Percentiles rank a stretch among this genome's conserved stretches.
Conservation (phyloP, 352 stramenopile species). For the Phytophthora macrochlamydospora region DNA sequence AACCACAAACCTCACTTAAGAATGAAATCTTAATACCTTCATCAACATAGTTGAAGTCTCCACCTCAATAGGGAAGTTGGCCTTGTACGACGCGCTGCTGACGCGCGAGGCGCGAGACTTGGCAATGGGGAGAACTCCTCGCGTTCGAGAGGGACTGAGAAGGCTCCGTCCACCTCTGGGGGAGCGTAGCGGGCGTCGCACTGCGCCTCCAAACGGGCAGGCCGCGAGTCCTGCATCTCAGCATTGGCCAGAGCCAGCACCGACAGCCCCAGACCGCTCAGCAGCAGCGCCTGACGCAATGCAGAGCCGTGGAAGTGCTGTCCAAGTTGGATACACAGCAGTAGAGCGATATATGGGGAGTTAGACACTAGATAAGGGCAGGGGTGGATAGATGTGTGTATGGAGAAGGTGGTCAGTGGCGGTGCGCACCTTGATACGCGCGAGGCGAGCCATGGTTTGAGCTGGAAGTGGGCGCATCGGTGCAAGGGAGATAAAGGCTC, state of each 20-base stretch:
- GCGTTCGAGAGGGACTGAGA: slow-evolving; percentile 59
- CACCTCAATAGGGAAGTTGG: slow-evolving; percentile 70
- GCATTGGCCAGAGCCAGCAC: slow-evolving; percentile 44
- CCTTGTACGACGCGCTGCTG: slow-evolving; percentile 68
- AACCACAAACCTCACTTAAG: not conserved
- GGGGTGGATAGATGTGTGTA: no score
- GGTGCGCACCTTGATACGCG: slow-evolving; percentile 34
- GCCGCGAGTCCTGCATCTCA: slow-evolving; percentile 23
- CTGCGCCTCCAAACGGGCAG: slow-evolving; percentile 41
- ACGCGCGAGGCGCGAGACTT: slow-evolving; percentile 55
- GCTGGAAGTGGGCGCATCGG: slow-evolving; percentile 38
- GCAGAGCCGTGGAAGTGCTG: slow-evolving; percentile 27
- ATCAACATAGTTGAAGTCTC: not conserved
- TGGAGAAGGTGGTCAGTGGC: slow-evolving; percentile 7
- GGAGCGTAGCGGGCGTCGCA: slow-evolving; percentile 62
- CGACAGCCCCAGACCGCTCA: slow-evolving; percentile 57
- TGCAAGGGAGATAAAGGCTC: not conserved
- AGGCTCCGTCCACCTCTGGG: slow-evolving; percentile 43
- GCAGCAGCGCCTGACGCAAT: slow-evolving; percentile 52
- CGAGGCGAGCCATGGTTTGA: slow-evolving; percentile 33
- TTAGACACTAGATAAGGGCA: no score
- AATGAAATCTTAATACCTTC: not conserved
- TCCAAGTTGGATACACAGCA: not conserved
- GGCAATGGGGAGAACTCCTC: slow-evolving; percentile 50
- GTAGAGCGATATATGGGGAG: no score